Evolutionary conservation across 768 basidiomycete genomes (phyloP), one percentile per base, ranked within the genome.

Genomic region (Collybia mongolica): DNA sequence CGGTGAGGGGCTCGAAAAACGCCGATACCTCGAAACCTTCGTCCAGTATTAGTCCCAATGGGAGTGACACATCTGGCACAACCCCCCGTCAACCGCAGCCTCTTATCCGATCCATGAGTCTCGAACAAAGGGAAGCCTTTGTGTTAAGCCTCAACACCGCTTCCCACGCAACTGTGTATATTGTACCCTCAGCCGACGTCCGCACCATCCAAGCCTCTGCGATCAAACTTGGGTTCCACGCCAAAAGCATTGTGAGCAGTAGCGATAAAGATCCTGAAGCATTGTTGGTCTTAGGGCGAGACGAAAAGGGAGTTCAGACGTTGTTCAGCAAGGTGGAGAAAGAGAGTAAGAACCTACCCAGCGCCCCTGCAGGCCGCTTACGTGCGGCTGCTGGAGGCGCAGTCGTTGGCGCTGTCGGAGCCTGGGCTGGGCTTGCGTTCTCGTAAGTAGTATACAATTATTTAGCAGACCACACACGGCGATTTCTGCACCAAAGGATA

Each of bases 321-420:
- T 62, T 78, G 52, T 66, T 64, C 18, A 57, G 63, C 1, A 69
- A 66, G 42, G 59, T 74, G 24, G 65, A 68, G 50, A 58, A 46
- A 14, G 66, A 66, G 46, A 66, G 60, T 20, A 54, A 54, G 46
- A 65, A 64, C 50, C 32, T 12, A 9, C 11, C 32, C 2, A 32
- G 11, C 14, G 51, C 59, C 2, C 22, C 29, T 45, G 44, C 51
- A 19, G 35, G 58, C 32, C 35, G 45, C 44, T 54, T 77, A 14
- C 72, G 66, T 41, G 74, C 73, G 39, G 77, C 72, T 44, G 82
- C 82, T 52, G 76, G 80, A 15, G 81, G 78, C 40, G 80, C 75
- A n/a, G 70, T 84, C 15, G 74, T 84, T 17, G 83, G 83, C 36
- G 83, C 79, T 36, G 79, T 82, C 6, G 81, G 81, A 37, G 73